Conservation (phyloP, 179 eudicot species). For the Camellia oleifera region DNA sequence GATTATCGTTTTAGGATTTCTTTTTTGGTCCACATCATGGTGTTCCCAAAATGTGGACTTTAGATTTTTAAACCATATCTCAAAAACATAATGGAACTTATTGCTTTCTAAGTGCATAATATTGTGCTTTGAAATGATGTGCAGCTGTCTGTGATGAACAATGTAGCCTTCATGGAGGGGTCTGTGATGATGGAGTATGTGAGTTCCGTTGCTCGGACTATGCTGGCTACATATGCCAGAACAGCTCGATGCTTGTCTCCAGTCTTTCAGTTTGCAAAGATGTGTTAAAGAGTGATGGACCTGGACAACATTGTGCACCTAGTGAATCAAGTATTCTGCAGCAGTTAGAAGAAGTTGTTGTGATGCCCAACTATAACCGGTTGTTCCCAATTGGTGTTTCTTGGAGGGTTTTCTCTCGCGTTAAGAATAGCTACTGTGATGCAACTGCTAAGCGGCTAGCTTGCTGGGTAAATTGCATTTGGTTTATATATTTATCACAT, state of each 20-base stretch:
- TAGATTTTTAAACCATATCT: not conserved
- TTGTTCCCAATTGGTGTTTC: conserved; percentile 81
- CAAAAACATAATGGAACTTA: not conserved
- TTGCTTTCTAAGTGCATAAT: not conserved
- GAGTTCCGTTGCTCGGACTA: conserved; percentile 99
- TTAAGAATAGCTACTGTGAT: conserved; percentile 67
- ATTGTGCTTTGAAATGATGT: conserved; percentile 13
- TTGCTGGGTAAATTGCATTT: conserved; percentile 76
- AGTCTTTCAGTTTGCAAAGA: conserved; percentile 83
- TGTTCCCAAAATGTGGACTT: not conserved
- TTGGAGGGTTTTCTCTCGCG: conserved; percentile 55
- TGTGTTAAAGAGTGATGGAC: conserved; percentile 61
- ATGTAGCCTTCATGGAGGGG: conserved; percentile 99
- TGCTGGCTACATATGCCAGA: conserved; percentile 95
- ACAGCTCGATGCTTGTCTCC: conserved; percentile 67
- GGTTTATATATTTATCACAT: not conserved
- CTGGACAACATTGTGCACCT: conserved; percentile 94
- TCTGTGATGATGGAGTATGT: conserved; percentile 90
- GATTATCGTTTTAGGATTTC: not conserved
- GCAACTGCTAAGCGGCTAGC: conserved; percentile 92
- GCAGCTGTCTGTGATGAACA: conserved; percentile 97
- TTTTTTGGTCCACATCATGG: not conserved
- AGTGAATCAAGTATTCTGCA: conserved; percentile 76
- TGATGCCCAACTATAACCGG: conserved; percentile 94
- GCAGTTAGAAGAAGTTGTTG: conserved; percentile 96